These are phyloP conservation scores for Allium sativum DNA, from an alignment of 106 monocot species.

Conservation along the genomic window DNA sequence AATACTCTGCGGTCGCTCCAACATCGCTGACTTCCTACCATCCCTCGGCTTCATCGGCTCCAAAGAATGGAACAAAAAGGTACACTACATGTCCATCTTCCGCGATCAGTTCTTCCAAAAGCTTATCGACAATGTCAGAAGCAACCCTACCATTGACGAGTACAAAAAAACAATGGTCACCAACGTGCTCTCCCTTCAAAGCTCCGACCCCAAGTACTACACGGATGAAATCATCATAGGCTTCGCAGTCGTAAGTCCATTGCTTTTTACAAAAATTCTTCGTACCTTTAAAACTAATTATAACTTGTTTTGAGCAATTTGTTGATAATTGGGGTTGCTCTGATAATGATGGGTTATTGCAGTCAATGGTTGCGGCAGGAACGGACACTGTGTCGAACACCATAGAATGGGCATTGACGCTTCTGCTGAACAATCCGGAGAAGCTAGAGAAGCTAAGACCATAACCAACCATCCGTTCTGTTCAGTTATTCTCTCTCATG, in stretches of 20 bases:
- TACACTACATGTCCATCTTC: background rate
- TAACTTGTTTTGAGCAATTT: too few relatives aligned
- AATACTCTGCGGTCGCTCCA: background rate
- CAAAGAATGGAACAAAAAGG: background rate
- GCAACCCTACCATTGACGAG: background rate
- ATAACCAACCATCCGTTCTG: too few relatives aligned
- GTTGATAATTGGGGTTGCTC: too few relatives aligned
- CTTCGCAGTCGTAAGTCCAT: slow-evolving; percentile 18
- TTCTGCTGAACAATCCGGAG: slow-evolving; percentile 28
- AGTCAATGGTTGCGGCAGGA: slow-evolving; percentile 12
- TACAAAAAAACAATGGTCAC: slow-evolving; percentile 7
- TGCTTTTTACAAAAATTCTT: background rate
- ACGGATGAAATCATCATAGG: slow-evolving; percentile 37
- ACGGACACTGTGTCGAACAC: slow-evolving; percentile 10
- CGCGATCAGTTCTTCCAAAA: slow-evolving; percentile 6
- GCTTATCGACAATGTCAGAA: background rate
- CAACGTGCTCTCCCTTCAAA: slow-evolving; percentile 10
- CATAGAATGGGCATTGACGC: slow-evolving; percentile 29
- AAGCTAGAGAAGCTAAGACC: slow-evolving; percentile 4
- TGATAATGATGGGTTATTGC: background rate
- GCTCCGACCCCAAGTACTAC: slow-evolving; percentile 18
- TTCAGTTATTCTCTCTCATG: too few relatives aligned
- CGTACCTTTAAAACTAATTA: background rate
- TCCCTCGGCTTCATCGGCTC: background rate
- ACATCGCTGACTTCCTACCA: slow-evolving; percentile 7